These are phyloP conservation scores for Aspergillus tubingensis DNA, from an alignment of 2,329 filamentous ascomycete genomes.

Conservation along the genomic window DNA sequence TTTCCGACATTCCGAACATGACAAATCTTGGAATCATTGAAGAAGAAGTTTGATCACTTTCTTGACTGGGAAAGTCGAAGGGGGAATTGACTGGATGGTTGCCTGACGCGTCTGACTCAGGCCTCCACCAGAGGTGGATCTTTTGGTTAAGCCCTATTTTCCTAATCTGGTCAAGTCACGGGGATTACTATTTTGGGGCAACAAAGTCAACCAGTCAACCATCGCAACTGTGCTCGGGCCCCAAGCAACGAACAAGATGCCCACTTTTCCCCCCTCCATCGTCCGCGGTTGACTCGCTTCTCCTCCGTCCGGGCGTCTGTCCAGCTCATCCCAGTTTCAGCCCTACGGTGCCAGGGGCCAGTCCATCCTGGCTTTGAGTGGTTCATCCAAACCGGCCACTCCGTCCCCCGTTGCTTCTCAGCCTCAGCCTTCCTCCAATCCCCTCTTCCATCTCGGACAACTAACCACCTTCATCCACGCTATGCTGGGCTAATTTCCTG, in stretches of 20 bases:
- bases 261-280: background rate
- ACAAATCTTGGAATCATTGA: too few relatives aligned
- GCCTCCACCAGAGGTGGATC: too few relatives aligned
- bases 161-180: too few relatives aligned
- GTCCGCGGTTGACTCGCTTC: background rate
- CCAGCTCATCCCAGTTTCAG: background rate
- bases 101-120: too few relatives aligned
- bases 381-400: background rate
- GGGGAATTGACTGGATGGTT: too few relatives aligned
- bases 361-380: background rate
- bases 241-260: too few relatives aligned
- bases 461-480: background rate
- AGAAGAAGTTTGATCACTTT: background rate
- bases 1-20: background rate
- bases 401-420: background rate
- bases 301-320: background rate
- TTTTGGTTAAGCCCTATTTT: too few relatives aligned
- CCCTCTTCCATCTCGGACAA: background rate
- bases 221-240: too few relatives aligned
- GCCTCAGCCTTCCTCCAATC: background rate
- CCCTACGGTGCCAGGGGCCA: constrained; percentile 1
- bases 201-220: too few relatives aligned
- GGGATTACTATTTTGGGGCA: too few relatives aligned
- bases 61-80: too few relatives aligned
- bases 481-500: background rate